These are phyloP conservation scores for Trichosporon asahii DNA, from an alignment of 1,284 basidiomycete genomes.

Conservation along the genomic window DNA sequence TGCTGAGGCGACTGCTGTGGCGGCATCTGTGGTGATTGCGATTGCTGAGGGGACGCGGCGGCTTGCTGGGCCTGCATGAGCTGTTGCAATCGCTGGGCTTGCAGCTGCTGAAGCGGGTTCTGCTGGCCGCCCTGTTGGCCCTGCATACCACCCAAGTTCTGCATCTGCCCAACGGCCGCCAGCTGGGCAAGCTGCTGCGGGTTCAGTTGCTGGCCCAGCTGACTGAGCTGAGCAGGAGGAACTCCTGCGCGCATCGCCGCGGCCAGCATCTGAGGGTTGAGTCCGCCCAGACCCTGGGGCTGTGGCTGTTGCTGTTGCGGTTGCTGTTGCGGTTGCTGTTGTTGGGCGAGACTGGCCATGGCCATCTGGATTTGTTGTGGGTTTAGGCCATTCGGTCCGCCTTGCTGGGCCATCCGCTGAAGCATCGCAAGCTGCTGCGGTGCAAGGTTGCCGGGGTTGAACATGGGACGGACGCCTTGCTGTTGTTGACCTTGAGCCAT, in stretches of 20 bases:
- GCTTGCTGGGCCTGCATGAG: constrained; percentile 22
- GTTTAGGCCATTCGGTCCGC: constrained; percentile 22
- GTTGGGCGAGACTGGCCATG: constrained; percentile 29
- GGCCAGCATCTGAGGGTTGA: constrained; percentile 23
- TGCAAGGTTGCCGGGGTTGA: constrained; percentile 27
- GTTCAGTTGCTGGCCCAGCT: constrained; percentile 16
- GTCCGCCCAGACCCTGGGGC: constrained; percentile 12
- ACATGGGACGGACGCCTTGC: constrained; percentile 16
- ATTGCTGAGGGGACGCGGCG: constrained; percentile 16
- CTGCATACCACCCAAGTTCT: constrained; percentile 14
- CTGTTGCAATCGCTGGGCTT: constrained; percentile 22
- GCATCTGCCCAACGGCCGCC: constrained; percentile 6
- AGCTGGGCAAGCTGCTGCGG: constrained; percentile 18
- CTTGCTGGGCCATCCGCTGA: constrained; percentile 31
- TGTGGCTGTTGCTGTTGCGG: background rate
- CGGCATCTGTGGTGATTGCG: constrained; percentile 34
- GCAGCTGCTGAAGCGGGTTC: constrained; percentile 37
- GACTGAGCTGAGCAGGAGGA: constrained; percentile 15
- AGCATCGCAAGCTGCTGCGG: constrained; percentile 34
- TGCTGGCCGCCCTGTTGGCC: constrained; percentile 27
- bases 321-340: constrained; percentile 8
- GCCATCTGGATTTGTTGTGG: constrained; percentile 37
- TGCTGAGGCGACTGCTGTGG: constrained; percentile 15
- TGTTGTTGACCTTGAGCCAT: constrained; percentile 15
- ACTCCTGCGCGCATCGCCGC: constrained; percentile 22